Evolutionary conservation across 257 asterid genomes (phyloP).

Genomic region (Coffea canephora): DNA sequence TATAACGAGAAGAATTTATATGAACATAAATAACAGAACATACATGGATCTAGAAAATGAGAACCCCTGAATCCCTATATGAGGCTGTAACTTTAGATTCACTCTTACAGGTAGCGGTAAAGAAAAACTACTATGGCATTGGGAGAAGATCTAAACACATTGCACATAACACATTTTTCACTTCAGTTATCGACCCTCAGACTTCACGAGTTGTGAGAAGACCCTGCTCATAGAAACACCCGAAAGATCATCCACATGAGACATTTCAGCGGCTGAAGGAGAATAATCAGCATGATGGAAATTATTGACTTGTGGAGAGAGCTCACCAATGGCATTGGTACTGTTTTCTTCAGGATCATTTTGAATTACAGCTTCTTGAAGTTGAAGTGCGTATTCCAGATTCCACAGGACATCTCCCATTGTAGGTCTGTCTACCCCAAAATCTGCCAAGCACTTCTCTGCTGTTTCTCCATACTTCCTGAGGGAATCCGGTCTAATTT

Average conservation of each 20-base stretch:
- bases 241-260: constrained; percentile 51
- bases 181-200: constrained; percentile 62
- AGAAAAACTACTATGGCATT: not conserved
- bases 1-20: not conserved
- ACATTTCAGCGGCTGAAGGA: constrained; percentile 36
- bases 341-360: constrained; percentile 73
- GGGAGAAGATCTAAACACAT: not conserved
- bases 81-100: not conserved
- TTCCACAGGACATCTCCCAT: constrained; percentile 89
- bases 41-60: not conserved
- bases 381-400: constrained; percentile 75
- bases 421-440: constrained; percentile 70
- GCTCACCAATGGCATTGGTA: constrained; percentile 53
- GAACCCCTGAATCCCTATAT: not conserved
- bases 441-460: constrained; percentile 78
- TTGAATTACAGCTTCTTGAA: constrained; percentile 57
- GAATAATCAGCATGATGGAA: constrained; percentile 34
- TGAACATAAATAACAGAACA: not conserved
- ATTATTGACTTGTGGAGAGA: constrained; percentile 49
- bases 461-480: constrained; percentile 80
- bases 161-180: not conserved
- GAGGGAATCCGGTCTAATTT: constrained; percentile 64
- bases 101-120: not conserved
- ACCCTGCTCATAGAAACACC: constrained; percentile 68
- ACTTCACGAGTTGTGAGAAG: constrained; percentile 67